Evolutionary conservation across 2,329 filamentous ascomycete species (phyloP).

Genomic region (Hypoxylon sp.): DNA sequence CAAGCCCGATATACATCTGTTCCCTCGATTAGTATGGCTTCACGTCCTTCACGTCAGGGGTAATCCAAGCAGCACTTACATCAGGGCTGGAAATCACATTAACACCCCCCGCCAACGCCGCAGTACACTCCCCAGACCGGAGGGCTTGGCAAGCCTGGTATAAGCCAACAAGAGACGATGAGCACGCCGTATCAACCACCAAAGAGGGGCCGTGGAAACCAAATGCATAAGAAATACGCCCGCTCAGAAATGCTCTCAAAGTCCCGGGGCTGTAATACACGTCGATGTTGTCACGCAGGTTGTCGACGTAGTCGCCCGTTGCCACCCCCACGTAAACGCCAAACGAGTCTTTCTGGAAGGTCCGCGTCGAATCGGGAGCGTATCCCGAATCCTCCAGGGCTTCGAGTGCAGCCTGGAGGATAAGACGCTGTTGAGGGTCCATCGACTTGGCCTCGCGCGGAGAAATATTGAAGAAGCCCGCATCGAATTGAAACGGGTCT

Average conservation of each 20-base stretch:
- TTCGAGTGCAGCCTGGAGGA: slow-evolving; percentile 35
- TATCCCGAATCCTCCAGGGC: slow-evolving; percentile 46
- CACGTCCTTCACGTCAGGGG: neutral
- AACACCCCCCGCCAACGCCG: slow-evolving; percentile 40
- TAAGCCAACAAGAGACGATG: slow-evolving; percentile 48
- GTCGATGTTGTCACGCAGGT: slow-evolving; percentile 45
- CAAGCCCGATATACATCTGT: slow-evolving; percentile 40
- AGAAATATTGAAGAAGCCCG: slow-evolving; percentile 36
- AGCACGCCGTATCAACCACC: slow-evolving; percentile 50
- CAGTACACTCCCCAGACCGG: slow-evolving; percentile 31
- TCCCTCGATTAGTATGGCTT: neutral
- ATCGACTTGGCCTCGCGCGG: slow-evolving; percentile 41
- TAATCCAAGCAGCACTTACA: slow-evolving; percentile 19
- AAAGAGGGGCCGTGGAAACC: slow-evolving; percentile 46
- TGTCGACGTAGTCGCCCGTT: slow-evolving; percentile 49
- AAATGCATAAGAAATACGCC: slow-evolving; percentile 46
- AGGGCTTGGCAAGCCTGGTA: slow-evolving; percentile 47
- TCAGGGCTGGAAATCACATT: slow-evolving; percentile 40
- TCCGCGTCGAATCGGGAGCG: slow-evolving; percentile 39
- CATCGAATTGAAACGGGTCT: slow-evolving; percentile 38
- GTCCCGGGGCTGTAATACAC: slow-evolving; percentile 49
- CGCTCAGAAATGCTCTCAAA: slow-evolving; percentile 37
- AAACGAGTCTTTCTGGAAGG: slow-evolving; percentile 42
- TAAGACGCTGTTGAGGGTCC: slow-evolving; percentile 42
- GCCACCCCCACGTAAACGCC: slow-evolving; percentile 50